phyloP scores from a whole-genome alignment of 495 filamentous ascomycete species.

The Patellaria atrata region DNA sequence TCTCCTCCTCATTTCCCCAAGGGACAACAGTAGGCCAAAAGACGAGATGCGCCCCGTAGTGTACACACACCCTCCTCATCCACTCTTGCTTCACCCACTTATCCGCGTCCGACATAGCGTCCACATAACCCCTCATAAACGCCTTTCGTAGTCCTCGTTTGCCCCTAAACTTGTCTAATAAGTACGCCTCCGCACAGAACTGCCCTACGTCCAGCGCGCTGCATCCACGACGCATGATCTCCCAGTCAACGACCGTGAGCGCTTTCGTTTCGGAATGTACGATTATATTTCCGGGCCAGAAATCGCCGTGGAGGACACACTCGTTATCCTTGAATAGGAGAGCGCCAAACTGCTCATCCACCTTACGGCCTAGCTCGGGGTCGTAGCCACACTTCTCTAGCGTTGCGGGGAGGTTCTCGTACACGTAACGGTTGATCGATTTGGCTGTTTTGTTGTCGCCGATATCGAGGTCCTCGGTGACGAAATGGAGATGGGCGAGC shows the following conservation, averaged over 20 bases:
- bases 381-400: slow-evolving; percentile 18
- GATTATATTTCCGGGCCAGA: slow-evolving; percentile 26
- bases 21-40: slow-evolving; percentile 25
- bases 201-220: slow-evolving; percentile 28
- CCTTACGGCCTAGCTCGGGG: slow-evolving; percentile 15
- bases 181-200: slow-evolving; percentile 27
- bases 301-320: slow-evolving; percentile 28
- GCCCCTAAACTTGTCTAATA: slow-evolving; percentile 27
- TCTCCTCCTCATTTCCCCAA: slow-evolving; percentile 23
- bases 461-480: slow-evolving; percentile 6
- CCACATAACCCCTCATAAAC: slow-evolving; percentile 22
- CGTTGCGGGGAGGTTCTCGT: slow-evolving; percentile 15
- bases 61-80: slow-evolving; percentile 20
- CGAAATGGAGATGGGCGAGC: slow-evolving; percentile 17
- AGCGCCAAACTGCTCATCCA: slow-evolving; percentile 21
- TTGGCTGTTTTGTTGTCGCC: slow-evolving; percentile 21
- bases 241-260: slow-evolving; percentile 28
- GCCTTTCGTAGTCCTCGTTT: slow-evolving; percentile 18
- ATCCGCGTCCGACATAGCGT: no score
- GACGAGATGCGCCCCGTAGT: slow-evolving; percentile 25
- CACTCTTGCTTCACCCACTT: slow-evolving; percentile 9
- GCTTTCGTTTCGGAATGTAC: slow-evolving; percentile 4
- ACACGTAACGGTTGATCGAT: slow-evolving; percentile 20
- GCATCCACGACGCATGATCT: slow-evolving; percentile 24
- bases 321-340: slow-evolving; percentile 21